These are phyloP conservation scores for Alternaria consortialis DNA, from an alignment of 2,329 filamentous ascomycete species.

Conservation along the genomic window DNA sequence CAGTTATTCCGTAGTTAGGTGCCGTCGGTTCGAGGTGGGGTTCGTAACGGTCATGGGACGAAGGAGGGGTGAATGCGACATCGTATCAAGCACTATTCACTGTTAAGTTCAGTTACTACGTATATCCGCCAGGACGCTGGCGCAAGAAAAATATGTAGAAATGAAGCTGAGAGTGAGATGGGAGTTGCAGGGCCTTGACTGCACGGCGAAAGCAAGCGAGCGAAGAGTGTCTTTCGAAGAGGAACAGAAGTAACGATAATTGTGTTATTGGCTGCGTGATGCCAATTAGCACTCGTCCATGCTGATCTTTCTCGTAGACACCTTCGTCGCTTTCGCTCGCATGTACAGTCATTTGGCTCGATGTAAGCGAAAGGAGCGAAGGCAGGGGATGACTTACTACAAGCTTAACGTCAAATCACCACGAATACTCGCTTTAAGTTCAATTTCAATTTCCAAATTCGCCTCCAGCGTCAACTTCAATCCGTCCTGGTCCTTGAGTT, in stretches of 20 bases:
- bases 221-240: background rate
- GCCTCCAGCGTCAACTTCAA: conserved; percentile 77
- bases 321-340: conserved; percentile 19
- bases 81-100: conserved; percentile 33
- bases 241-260: background rate
- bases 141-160: background rate
- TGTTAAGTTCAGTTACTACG: conserved; percentile 32
- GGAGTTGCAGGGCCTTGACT: background rate
- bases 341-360: conserved; percentile 11
- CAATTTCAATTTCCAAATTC: conserved; percentile 84
- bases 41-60: conserved; percentile 14
- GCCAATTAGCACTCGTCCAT: conserved; percentile 26
- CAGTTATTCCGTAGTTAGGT: conserved; percentile 3
- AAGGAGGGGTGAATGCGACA: conserved; percentile 8
- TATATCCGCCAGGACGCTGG: conserved; percentile 16
- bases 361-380: conserved; percentile 19
- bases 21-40: conserved; percentile 4
- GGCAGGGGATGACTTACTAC: conserved; percentile 66
- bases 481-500: conserved; percentile 67
- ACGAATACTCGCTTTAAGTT: conserved; percentile 84
- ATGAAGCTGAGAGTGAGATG: background rate
- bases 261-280: conserved; percentile 25
- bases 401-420: conserved; percentile 83
- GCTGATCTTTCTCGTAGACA: background rate
- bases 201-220: conserved; percentile 4